Evolutionary conservation across 2,329 filamentous ascomycete genomes (phyloP), one percentile per base, ranked within the genome.

Genomic region (Paraphaeosphaeria minitans): DNA sequence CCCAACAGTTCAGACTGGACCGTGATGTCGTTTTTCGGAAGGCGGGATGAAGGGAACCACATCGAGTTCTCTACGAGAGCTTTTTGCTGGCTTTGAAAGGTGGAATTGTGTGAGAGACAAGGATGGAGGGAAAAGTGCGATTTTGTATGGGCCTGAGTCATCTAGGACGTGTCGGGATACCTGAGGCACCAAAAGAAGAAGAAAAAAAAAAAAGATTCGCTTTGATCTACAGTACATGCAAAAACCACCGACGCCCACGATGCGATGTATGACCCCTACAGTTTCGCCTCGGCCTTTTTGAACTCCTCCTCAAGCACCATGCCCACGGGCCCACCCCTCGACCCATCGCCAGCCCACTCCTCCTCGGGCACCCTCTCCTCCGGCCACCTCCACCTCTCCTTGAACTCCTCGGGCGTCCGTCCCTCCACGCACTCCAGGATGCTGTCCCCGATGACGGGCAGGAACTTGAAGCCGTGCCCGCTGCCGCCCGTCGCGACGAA

Each of bases 401-500:
- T 78, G 66, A 92, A 84, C 53, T 84, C 83, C 3, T 72, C 71
- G 0, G 74, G 74, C 53, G 69, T 78, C 71, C 62, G 72, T 3
- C 59, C 77, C 67, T 70, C 72, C 65, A 87, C 69, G n/a, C 81
- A 79, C 60, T 86, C 81, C 0, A 83, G 78, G 13, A 87, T 81
- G 60, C 78, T 79, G 37, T 82, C 81, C 1, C 86, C 85, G 62
- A 88, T 80, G 3, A 83, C 82, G 0, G 86, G 86, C 50, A 87
- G 66, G 59, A 85, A 88, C 64, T 88, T 88, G 71, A 87, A 88
- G 0, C 79, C 86, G 70, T 88, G 86, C 0, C 87, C 86, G 37
- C 81, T 84, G 0, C 87, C 87, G 0, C 85, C 86, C 0, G 86
- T 88, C 2, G 85, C 85, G 0, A 88, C 79, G 66, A 87, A 83